Conservation (phyloP, 257 asterid genomes). For the Mentha longifolia region DNA sequence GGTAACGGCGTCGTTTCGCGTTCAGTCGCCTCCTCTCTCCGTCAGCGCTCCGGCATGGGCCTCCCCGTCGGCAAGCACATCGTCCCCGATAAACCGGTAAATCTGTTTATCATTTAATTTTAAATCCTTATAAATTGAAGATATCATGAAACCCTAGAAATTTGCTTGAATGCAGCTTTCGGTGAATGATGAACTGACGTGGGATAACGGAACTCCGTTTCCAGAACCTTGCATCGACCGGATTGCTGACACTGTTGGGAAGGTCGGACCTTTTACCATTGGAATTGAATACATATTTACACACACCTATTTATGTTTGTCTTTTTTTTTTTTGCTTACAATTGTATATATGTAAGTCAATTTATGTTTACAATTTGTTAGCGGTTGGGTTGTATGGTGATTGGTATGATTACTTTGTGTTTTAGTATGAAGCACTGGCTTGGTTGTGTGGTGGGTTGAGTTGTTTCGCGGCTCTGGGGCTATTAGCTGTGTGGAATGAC, state of each 20-base stretch:
- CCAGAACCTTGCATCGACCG: constrained; percentile 97
- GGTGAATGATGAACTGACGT: constrained; percentile 77
- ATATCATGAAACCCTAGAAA: constrained; percentile 1
- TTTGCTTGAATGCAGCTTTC: constrained; percentile 57
- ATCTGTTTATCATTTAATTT: neutral
- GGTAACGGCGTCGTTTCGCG: constrained; percentile 76
- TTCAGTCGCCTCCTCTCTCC: constrained; percentile 74
- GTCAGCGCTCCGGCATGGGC: constrained; percentile 94
- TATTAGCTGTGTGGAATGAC: constrained; percentile 85
- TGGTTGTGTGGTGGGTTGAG: constrained; percentile 88
- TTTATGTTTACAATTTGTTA: constrained; percentile 4
- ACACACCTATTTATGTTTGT: neutral
- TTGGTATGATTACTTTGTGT: constrained; percentile 23
- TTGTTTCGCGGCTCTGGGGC: constrained; percentile 71
- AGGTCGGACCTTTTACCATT: constrained; percentile 48
- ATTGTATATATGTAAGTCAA: neutral
- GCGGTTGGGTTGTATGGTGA: constrained; percentile 5
- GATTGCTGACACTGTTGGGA: constrained; percentile 92
- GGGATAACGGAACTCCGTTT: constrained; percentile 93
- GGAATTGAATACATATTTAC: neutral
- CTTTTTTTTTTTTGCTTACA: neutral
- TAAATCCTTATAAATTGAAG: neutral
- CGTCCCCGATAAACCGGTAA: constrained; percentile 88
- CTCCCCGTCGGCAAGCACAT: constrained; percentile 92
- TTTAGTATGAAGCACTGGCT: constrained; percentile 89